A percentile compares a stretch with the other conserved stretches of the same genome.
phyloP scores from a whole-genome alignment of 768 basidiomycete species.

The Pleurotus cornucopiae region DNA sequence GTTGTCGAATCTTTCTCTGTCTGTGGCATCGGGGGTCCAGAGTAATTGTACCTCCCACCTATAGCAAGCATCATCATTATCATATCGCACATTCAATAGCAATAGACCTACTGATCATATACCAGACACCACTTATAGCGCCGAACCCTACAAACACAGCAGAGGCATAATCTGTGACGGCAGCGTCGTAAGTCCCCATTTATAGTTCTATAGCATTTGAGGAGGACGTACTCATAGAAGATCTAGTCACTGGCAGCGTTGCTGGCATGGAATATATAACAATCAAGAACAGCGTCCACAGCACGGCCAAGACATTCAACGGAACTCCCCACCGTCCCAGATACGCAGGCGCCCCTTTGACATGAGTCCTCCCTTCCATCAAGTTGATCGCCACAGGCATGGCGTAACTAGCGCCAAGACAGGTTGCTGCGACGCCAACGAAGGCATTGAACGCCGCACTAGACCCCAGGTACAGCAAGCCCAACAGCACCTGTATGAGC shows the following conservation, averaged over 20 bases:
- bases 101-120: conserved; percentile 43
- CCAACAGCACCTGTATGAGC: conserved; percentile 52
- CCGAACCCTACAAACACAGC: conserved; percentile 66
- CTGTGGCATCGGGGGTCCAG: conserved; percentile 1
- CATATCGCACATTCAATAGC: neutral
- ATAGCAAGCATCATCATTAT: neutral
- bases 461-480: conserved; percentile 59
- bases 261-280: conserved; percentile 70
- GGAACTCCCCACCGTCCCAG: conserved; percentile 40
- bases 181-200: neutral
- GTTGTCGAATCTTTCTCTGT: too few species aligned
- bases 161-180: conserved; percentile 53
- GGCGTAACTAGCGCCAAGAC: conserved; percentile 59
- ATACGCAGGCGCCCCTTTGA: conserved; percentile 46
- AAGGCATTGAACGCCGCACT: conserved; percentile 66
- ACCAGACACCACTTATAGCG: conserved; percentile 56
- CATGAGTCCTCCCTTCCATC: conserved; percentile 34
- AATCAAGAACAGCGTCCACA: conserved; percentile 60
- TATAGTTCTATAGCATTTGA: neutral
- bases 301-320: conserved; percentile 47
- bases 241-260: conserved; percentile 47
- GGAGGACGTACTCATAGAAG: conserved; percentile 39
- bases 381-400: conserved; percentile 58
- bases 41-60: conserved; percentile 4
- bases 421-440: conserved; percentile 63